Conservation (phyloP, 805 yeast genomes). For the Isabelozyma rhagii region DNA sequence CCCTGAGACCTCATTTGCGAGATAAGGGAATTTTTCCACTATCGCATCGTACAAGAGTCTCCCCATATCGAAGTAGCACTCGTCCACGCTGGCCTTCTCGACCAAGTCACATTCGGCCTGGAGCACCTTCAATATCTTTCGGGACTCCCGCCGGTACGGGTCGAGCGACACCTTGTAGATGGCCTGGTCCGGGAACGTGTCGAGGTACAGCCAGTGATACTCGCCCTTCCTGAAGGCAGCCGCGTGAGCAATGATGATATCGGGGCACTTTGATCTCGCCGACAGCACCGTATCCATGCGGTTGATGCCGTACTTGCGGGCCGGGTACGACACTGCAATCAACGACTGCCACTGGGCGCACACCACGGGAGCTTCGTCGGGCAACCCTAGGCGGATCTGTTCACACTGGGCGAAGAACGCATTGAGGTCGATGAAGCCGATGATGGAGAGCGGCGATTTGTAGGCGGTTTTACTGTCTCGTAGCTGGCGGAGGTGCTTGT, state of each 20-base stretch:
- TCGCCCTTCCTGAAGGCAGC: slow-evolving; percentile 91
- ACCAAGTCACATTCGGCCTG: slow-evolving; percentile 60
- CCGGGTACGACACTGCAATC: slow-evolving; percentile 90
- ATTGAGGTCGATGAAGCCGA: slow-evolving; percentile 86
- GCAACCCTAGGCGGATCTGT: slow-evolving; percentile 64
- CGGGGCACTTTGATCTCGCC: slow-evolving; percentile 76
- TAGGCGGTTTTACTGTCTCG: slow-evolving; percentile 47
- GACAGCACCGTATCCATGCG: slow-evolving; percentile 70
- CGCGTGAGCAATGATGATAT: slow-evolving; percentile 78
- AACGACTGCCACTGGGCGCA: slow-evolving; percentile 91
- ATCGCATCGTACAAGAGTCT: slow-evolving; percentile 48
- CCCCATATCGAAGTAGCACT: slow-evolving; percentile 84
- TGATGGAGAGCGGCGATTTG: slow-evolving; percentile 67
- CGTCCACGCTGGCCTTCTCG: slow-evolving; percentile 96
- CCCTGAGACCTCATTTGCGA: slow-evolving; percentile 15
- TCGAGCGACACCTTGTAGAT: slow-evolving; percentile 84
- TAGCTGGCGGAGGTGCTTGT: slow-evolving; percentile 48
- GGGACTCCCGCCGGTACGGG: slow-evolving; percentile 84
- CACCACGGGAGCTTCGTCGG: slow-evolving; percentile 76
- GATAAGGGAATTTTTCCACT: slow-evolving; percentile 45
- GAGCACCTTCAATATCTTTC: slow-evolving; percentile 71
- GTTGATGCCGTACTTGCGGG: slow-evolving; percentile 76
- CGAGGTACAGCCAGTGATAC: slow-evolving; percentile 73
- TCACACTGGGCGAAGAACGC: slow-evolving; percentile 97
- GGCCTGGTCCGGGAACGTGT: slow-evolving; percentile 54